Conservation (phyloP, 1,139 yeast genomes). For the Chernovozyma sophiae-reginae region DNA sequence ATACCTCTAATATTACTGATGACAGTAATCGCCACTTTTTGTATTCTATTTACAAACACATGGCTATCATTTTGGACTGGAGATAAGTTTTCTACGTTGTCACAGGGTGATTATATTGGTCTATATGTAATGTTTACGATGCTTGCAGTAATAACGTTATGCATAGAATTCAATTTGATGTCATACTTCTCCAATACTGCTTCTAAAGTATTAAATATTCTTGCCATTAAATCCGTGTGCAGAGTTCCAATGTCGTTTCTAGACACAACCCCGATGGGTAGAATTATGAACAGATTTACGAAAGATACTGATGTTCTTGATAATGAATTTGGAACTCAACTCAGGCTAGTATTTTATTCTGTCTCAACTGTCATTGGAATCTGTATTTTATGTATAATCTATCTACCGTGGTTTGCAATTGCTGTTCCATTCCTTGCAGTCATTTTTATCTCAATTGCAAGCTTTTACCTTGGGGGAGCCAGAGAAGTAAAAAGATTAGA, state of each 20-base stretch:
- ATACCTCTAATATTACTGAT: slow-evolving; percentile 15
- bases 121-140: slow-evolving; percentile 14
- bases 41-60: slow-evolving; percentile 11
- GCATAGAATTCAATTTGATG: slow-evolving; percentile 21
- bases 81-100: slow-evolving; percentile 6
- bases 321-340: slow-evolving; percentile 62
- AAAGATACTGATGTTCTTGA: slow-evolving; percentile 84
- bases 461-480: slow-evolving; percentile 48
- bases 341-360: slow-evolving; percentile 48
- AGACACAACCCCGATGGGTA: slow-evolving; percentile 60
- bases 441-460: slow-evolving; percentile 46
- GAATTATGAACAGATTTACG: slow-evolving; percentile 59
- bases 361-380: slow-evolving; percentile 58
- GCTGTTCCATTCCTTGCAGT: slow-evolving; percentile 57
- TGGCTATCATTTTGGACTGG: slow-evolving; percentile 15
- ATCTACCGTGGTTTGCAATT: slow-evolving; percentile 71
- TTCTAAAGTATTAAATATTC: slow-evolving; percentile 22
- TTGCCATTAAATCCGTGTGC: slow-evolving; percentile 38
- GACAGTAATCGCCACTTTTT: slow-evolving; percentile 15
- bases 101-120: slow-evolving; percentile 11
- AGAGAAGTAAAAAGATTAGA: slow-evolving; percentile 42
- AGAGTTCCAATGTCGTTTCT: slow-evolving; percentile 56
- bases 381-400: slow-evolving; percentile 59
- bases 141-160: slow-evolving; percentile 18
- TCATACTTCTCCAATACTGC: slow-evolving; percentile 20